phyloP scores from a whole-genome alignment of 176 grass and related monocot genomes.

The Ensete glaucum region DNA sequence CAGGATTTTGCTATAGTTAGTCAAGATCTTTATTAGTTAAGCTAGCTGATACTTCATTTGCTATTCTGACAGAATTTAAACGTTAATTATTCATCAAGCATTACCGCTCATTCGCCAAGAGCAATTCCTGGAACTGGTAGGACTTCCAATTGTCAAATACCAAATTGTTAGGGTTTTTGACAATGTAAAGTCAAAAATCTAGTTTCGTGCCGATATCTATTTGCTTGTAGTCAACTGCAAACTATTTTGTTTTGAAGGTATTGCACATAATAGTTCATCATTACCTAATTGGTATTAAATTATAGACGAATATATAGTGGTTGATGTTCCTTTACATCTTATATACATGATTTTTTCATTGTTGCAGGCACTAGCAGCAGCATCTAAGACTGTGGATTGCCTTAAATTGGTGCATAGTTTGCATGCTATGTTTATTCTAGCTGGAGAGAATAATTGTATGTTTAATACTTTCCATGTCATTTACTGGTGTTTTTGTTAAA shows the following conservation, averaged over 20 bases:
- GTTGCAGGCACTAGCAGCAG: conserved; percentile 78
- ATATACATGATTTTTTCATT: conserved; percentile 9
- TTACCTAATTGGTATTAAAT: not conserved
- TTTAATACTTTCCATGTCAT: conserved; percentile 7
- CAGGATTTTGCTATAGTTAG: no score
- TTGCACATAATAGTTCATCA: not conserved
- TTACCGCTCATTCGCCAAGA: not conserved
- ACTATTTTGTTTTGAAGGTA: not conserved
- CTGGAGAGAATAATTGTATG: conserved; percentile 61
- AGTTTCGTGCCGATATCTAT: no score
- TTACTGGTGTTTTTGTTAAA: not conserved
- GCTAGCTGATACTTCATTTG: not conserved
- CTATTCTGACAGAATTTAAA: not conserved
- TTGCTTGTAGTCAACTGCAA: not conserved
- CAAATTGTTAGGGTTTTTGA: not conserved
- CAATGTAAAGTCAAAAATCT: no score
- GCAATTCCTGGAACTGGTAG: not conserved
- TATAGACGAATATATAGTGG: not conserved
- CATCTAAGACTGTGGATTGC: conserved; percentile 95
- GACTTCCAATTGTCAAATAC: not conserved
- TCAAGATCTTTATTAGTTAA: no score
- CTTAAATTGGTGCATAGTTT: conserved; percentile 83
- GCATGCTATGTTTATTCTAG: conserved; percentile 67
- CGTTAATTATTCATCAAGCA: not conserved
- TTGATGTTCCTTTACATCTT: not conserved